Evolutionary conservation across 306 rosid species (phyloP).

Genomic region (Comarum palustre): DNA sequence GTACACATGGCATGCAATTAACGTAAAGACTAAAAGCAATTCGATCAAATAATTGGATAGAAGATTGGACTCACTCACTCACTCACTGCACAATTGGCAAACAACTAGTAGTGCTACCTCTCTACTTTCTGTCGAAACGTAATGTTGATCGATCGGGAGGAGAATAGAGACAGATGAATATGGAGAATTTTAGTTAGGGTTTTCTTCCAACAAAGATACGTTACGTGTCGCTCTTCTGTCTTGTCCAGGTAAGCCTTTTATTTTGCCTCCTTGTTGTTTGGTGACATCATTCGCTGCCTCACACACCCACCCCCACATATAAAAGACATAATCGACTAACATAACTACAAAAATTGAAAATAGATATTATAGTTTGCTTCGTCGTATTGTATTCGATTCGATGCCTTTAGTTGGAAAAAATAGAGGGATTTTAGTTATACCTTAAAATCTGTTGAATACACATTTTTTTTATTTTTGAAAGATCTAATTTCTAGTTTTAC

Average conservation of each 20-base stretch:
- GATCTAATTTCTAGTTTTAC: no score
- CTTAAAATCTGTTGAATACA: no score
- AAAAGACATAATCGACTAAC: neutral
- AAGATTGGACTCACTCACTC: neutral
- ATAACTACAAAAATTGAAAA: neutral
- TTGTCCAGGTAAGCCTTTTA: neutral
- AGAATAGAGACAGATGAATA: neutral
- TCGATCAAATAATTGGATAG: constrained; percentile 25
- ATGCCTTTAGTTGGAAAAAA: no score
- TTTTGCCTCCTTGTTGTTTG: neutral
- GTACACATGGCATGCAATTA: neutral
- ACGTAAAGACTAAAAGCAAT: neutral
- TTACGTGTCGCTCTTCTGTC: neutral
- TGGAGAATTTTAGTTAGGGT: neutral
- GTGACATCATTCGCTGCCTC: neutral
- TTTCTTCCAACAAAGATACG: neutral
- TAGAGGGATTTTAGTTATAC: no score
- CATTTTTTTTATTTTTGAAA: no score
- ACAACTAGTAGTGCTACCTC: neutral
- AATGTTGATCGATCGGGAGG: no score
- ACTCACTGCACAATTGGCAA: neutral
- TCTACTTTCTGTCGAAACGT: constrained; percentile 38
- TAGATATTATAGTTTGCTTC: neutral
- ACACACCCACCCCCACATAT: neutral
- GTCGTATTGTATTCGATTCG: neutral